Conservation (phyloP, 441 rosid species). For the Macaranga tanarius region DNA sequence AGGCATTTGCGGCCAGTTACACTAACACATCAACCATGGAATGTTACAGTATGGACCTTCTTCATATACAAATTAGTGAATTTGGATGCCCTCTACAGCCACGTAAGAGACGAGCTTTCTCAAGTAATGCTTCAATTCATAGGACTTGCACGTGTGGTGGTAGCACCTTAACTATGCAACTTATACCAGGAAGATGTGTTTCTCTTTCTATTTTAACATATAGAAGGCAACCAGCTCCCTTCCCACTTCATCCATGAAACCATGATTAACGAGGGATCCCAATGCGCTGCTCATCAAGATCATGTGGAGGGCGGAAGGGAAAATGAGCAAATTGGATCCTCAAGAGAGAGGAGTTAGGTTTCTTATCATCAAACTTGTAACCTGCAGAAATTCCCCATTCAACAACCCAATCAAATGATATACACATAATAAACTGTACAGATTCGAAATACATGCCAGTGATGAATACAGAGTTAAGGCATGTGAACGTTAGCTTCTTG, state of each 20-base stretch:
- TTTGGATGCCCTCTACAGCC: not conserved
- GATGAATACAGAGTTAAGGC: not conserved
- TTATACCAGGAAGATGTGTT: not conserved
- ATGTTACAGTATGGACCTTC: not conserved
- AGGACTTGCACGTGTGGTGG: not conserved
- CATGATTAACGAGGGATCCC: slow-evolving; percentile 7
- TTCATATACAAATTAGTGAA: not conserved
- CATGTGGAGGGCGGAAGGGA: slow-evolving; percentile 40
- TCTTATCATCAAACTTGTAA: slow-evolving; percentile 59
- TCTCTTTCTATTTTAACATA: slow-evolving; percentile 1
- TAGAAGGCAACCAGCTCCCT: not conserved
- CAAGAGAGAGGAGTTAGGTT: slow-evolving; percentile 39
- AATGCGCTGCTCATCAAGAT: slow-evolving; percentile 22
- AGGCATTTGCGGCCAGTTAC: too few relatives aligned
- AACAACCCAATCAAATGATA: slow-evolving; percentile 7
- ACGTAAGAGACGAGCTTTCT: slow-evolving; percentile 4
- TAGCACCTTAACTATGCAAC: not conserved
- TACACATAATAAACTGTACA: not conserved
- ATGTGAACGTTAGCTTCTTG: not conserved
- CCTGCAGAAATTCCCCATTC: slow-evolving; percentile 36
- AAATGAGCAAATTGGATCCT: slow-evolving; percentile 50
- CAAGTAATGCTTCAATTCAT: not conserved
- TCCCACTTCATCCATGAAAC: not conserved
- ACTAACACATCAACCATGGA: not conserved
- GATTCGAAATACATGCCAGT: not conserved